Evolutionary conservation across 805 yeast species (phyloP).

Genomic region (Myxozyma neotropica): DNA sequence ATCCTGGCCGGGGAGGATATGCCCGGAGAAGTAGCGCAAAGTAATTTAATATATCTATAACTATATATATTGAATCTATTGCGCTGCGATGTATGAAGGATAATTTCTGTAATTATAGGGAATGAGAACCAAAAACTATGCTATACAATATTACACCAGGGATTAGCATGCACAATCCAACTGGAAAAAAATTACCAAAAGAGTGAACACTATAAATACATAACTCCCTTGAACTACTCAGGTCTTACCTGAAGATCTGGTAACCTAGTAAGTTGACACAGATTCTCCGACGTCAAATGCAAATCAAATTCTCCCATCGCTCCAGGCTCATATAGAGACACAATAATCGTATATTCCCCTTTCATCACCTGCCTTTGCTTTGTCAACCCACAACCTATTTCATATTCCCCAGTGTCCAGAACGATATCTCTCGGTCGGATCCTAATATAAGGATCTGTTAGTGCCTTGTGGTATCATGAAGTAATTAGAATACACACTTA

Average conservation of each 20-base stretch:
- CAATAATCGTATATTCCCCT: slow-evolving; percentile 29
- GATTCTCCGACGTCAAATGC: slow-evolving; percentile 2
- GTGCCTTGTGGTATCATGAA: too few relatives aligned
- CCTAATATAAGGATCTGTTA: too few relatives aligned
- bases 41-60: too few relatives aligned
- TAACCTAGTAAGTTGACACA: slow-evolving; percentile 10
- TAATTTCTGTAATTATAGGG: slow-evolving; percentile 1
- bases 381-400: slow-evolving; percentile 16
- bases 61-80: too few relatives aligned
- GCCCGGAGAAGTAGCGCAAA: slow-evolving; percentile 34
- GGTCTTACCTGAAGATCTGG: slow-evolving; percentile 13
- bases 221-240: too few relatives aligned
- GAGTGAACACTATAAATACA: too few relatives aligned
- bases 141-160: too few relatives aligned
- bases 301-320: slow-evolving; percentile 20
- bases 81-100: too few relatives aligned
- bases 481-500: background rate
- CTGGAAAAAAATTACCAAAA: background rate
- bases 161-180: too few relatives aligned
- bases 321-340: slow-evolving; percentile 26
- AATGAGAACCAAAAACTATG: too few relatives aligned
- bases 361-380: slow-evolving; percentile 2
- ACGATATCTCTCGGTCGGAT: slow-evolving; percentile 20
- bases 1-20: slow-evolving; percentile 51
- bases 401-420: slow-evolving; percentile 26